phyloP scores from a whole-genome alignment of 2,329 filamentous ascomycete species.

The Arthrobotrys pseudoclavata region DNA sequence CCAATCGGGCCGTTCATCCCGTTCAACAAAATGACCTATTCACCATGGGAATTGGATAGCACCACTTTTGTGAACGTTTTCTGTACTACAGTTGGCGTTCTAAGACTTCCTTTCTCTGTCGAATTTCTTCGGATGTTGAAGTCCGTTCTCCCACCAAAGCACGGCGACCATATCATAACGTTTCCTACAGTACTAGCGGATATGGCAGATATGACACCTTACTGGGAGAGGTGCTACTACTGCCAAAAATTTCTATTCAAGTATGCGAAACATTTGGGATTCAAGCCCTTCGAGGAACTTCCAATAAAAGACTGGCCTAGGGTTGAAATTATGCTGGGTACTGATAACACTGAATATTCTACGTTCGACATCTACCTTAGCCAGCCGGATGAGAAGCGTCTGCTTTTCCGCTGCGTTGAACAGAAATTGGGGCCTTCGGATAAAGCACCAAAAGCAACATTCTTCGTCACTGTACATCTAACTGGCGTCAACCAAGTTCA shows the following conservation, averaged over 20 bases:
- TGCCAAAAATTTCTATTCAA: constrained; percentile 42
- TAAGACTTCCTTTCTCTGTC: constrained; percentile 47
- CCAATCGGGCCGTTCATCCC: constrained; percentile 53
- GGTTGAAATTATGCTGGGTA: constrained; percentile 50
- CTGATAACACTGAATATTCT: constrained; percentile 22
- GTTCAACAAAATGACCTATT: constrained; percentile 20
- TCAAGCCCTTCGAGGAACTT: constrained; percentile 40
- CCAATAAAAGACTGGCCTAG: constrained; percentile 45
- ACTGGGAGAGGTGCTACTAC: constrained; percentile 56
- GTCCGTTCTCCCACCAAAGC: constrained; percentile 22
- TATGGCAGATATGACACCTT: constrained; percentile 41
- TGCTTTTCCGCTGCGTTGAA: constrained; percentile 53
- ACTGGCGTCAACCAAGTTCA: constrained; percentile 56
- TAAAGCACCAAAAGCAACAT: constrained; percentile 46
- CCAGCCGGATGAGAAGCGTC: constrained; percentile 48
- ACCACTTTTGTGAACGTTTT: constrained; percentile 49
- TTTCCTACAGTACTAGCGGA: constrained; percentile 46
- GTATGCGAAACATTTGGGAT: constrained; percentile 33
- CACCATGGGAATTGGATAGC: constrained; percentile 44
- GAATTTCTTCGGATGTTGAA: constrained; percentile 41
- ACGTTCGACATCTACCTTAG: constrained; percentile 55
- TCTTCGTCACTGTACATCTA: constrained; percentile 55
- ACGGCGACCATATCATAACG: constrained; percentile 51
- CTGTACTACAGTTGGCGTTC: constrained; percentile 49
- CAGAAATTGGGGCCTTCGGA: constrained; percentile 37